Base-by-base conservation (phyloP, 2,329 filamentous ascomycete genomes). In the Colletotrichum liaoningense region DNA sequence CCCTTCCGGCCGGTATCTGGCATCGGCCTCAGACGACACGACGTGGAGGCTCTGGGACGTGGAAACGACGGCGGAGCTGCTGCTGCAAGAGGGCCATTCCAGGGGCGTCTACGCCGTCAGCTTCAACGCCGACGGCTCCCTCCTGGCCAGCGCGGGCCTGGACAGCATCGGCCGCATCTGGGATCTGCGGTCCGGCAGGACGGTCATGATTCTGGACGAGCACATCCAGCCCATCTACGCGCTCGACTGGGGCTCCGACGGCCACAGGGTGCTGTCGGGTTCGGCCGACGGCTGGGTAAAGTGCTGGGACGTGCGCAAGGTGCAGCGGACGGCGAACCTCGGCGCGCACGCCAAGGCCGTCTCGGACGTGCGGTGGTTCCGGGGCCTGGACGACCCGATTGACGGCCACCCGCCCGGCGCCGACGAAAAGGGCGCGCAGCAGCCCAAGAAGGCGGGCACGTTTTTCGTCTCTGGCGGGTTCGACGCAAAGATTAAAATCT, bases 21-120 rank as follows among this genome's bases (percentile, higher is more conserved):
- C 96, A 5, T 98, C 95, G 1, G 97, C 97, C 7, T 98, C 95
- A 0, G 97, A 97, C 79, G 97, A 99, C 80, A 98, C 95, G 2
- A 98, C 97, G 0, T 99, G 97, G 97, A 91, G 96, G 57, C 86
- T 99, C 42, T 99, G 97, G 96, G 96, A 98, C 80, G 91, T 98
- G 0, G 92, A 94, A 77, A 97, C 93, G 0, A 94, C 92, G 0
- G 92, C 92, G 2, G 95, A 98, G 80, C 84, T 98, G 1, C 87
- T 97, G 1, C 87, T 97, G 1, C 97, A 99, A 82, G 96, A 98
- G 84, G 97, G 97, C 1, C 97, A 99, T 81, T 97, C 95, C 11
- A 91, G 96, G 68, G 97, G 97, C 74, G 97, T 98, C 14, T 98
- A 97, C 79, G 90, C 95, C 0, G 90, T 98, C 64, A 91, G 92